Percentiles rank a stretch among this genome's conserved stretches.
Conservation (phyloP, 1,139 yeast species). For the Sugiyamaella castrensis region DNA sequence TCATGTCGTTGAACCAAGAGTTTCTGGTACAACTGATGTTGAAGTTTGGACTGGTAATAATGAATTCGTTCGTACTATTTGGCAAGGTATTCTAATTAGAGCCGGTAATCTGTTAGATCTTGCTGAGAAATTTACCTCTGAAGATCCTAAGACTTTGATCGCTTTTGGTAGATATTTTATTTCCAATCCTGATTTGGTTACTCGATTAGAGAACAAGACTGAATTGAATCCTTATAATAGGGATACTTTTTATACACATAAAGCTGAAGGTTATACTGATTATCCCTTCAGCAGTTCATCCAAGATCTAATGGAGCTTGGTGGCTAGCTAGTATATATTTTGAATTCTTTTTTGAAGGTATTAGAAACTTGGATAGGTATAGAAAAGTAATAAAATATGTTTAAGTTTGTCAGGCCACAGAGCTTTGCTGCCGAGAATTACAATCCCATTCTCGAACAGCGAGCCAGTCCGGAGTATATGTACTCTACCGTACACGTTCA, state of each 20-base stretch:
- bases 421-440: no score
- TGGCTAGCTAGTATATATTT: no score
- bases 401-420: no score
- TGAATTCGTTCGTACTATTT: conserved; percentile 29
- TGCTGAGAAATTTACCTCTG: conserved; percentile 23
- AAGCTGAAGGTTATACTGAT: conserved; percentile 16
- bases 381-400: no score
- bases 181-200: conserved; percentile 54
- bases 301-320: no score
- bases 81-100: conserved; percentile 49
- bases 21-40: conserved; percentile 18
- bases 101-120: conserved; percentile 42
- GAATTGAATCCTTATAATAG: conserved; percentile 43
- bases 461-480: no score
- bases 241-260: conserved; percentile 37
- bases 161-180: conserved; percentile 49
- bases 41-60: conserved; percentile 11
- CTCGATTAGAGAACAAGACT: conserved; percentile 42
- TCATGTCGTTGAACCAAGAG: conserved; percentile 51
- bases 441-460: no score
- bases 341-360: no score
- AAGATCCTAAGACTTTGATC: conserved; percentile 40
- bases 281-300: conserved; percentile 2
- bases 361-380: no score
- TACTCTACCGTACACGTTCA: no score